A percentile compares a stretch with the other conserved stretches of the same genome.
Evolutionary conservation across 176 grass and related monocot genomes (phyloP).

Genomic region (Guadua angustifolia): DNA sequence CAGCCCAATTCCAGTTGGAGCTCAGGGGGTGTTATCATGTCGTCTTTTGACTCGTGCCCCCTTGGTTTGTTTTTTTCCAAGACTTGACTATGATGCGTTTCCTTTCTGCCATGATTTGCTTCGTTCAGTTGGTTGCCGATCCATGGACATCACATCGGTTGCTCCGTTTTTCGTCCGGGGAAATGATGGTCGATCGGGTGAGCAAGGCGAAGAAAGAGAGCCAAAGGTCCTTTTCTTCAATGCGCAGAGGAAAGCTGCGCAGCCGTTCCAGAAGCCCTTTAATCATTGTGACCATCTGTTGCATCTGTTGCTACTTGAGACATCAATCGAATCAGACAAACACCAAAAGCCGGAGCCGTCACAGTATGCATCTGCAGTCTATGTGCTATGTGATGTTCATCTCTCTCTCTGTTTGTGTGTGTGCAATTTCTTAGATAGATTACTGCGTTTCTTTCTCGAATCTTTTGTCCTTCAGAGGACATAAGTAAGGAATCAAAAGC

Average conservation of each 20-base stretch:
- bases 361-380: conserved; percentile 43
- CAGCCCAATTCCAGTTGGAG: not conserved
- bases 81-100: conserved; percentile 18
- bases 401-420: not conserved
- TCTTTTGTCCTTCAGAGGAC: conserved; percentile 15
- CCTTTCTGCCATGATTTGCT: conserved; percentile 34
- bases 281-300: conserved; percentile 66
- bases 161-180: not conserved
- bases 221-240: conserved; percentile 30
- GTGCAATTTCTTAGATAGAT: not conserved
- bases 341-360: conserved; percentile 44
- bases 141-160: conserved; percentile 37
- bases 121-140: conserved; percentile 5
- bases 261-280: conserved; percentile 70
- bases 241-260: conserved; percentile 55
- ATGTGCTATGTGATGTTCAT: conserved; percentile 30
- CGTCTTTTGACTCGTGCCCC: conserved; percentile 8
- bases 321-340: conserved; percentile 51
- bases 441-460: not conserved
- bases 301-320: conserved; percentile 48
- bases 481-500: conserved; percentile 56
- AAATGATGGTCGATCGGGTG: conserved; percentile 21
- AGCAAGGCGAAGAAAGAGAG: not conserved
- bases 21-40: conserved; percentile 25
- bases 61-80: not conserved